phyloP scores from a whole-genome alignment of 192 early-diverging fungal species.

The Coemansia sp. region DNA sequence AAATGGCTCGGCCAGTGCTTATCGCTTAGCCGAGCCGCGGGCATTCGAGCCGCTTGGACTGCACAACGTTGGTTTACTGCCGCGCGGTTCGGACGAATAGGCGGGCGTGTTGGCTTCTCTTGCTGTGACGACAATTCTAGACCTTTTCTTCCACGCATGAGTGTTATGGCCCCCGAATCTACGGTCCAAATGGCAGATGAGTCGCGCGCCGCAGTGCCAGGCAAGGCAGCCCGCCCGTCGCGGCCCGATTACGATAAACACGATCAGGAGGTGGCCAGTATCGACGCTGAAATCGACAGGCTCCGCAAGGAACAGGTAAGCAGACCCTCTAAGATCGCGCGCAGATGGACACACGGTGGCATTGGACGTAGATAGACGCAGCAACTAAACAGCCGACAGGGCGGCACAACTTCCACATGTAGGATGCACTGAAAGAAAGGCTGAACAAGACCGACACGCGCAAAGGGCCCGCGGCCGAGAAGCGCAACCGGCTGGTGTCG shows the following conservation, averaged over 20 bases:
- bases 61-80: too few species aligned
- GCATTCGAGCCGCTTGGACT: too few species aligned
- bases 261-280: slow-evolving; percentile 49
- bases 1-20: too few species aligned
- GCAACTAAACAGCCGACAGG: too few species aligned
- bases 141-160: slow-evolving; percentile 3
- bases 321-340: background rate
- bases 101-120: too few species aligned
- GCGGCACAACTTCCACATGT: too few species aligned
- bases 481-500: slow-evolving; percentile 58
- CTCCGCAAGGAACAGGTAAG: slow-evolving; percentile 56
- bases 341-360: background rate
- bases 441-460: slow-evolving; percentile 56
- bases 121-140: too few species aligned
- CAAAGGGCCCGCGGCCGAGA: slow-evolving; percentile 54
- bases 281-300: slow-evolving; percentile 56
- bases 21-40: too few species aligned
- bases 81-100: too few species aligned
- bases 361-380: too few species aligned
- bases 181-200: slow-evolving; percentile 6
- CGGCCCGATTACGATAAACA: slow-evolving; percentile 54
- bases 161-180: slow-evolving; percentile 31
- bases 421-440: slow-evolving; percentile 57
- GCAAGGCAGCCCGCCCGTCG: slow-evolving; percentile 27
- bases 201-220: slow-evolving; percentile 6